Percentiles rank a stretch among this genome's conserved stretches.
Evolutionary conservation across 2,329 filamentous ascomycete genomes (phyloP).

Genomic region (Colletotrichum cereale): DNA sequence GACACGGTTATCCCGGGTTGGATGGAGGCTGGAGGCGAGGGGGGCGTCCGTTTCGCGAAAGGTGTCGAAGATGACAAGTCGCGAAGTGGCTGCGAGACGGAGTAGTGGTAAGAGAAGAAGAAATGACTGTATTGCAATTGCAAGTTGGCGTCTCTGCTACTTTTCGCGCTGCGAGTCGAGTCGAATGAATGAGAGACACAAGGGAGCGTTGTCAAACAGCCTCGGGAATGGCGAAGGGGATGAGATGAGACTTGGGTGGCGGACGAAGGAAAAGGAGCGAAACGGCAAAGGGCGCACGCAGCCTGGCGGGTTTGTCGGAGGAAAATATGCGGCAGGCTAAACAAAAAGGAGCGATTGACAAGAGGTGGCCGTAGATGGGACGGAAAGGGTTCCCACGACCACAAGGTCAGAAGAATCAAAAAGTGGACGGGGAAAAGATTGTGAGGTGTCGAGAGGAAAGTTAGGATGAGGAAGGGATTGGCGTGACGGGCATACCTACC

Average conservation of each 20-base stretch:
- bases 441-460: slow-evolving; percentile 14
- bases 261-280: slow-evolving; percentile 20
- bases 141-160: background rate
- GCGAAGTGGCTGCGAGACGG: slow-evolving; percentile 21
- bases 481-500: slow-evolving; percentile 17
- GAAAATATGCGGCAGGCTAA: slow-evolving; percentile 10
- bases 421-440: slow-evolving; percentile 12
- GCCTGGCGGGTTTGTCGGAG: slow-evolving; percentile 22
- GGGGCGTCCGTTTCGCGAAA: slow-evolving; percentile 15
- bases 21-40: slow-evolving; percentile 11
- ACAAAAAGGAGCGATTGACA: background rate
- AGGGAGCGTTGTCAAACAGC: slow-evolving; percentile 25
- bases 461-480: slow-evolving; percentile 29
- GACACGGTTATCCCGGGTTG: slow-evolving; percentile 35
- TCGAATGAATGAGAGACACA: slow-evolving; percentile 26
- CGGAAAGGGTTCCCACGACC: slow-evolving; percentile 5
- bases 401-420: slow-evolving; percentile 6
- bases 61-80: slow-evolving; percentile 15
- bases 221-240: slow-evolving; percentile 24
- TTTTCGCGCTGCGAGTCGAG: background rate
- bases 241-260: slow-evolving; percentile 4
- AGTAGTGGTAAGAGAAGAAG: slow-evolving; percentile 28
- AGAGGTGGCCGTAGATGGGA: slow-evolving; percentile 32
- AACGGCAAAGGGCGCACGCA: slow-evolving; percentile 30
- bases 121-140: slow-evolving; percentile 13